Evolutionary conservation across 331 rosid species (phyloP).

Genomic region (Pyracantha coccinea): DNA sequence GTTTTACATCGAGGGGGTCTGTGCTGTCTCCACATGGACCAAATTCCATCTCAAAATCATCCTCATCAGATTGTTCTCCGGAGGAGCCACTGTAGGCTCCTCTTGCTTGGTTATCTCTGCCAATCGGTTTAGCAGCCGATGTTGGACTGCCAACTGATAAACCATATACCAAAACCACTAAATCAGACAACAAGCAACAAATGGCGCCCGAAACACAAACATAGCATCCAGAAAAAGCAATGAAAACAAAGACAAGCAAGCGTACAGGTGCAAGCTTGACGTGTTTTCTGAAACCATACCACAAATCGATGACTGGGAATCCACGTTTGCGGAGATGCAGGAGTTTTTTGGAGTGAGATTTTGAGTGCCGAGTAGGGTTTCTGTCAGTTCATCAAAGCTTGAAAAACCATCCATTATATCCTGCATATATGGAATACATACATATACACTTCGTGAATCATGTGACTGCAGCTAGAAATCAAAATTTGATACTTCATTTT

Average conservation of each 20-base stretch:
- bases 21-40: constrained; percentile 62
- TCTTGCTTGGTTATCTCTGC: constrained; percentile 38
- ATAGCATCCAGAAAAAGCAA: neutral
- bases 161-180: neutral
- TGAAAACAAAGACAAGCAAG: neutral
- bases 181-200: neutral
- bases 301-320: constrained; percentile 72
- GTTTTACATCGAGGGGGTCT: constrained; percentile 39
- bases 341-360: constrained; percentile 48
- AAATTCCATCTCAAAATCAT: constrained; percentile 49
- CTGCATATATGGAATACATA: constrained; percentile 34
- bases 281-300: constrained; percentile 12
- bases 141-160: constrained; percentile 67
- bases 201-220: neutral
- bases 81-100: constrained; percentile 68
- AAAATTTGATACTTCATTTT: neutral
- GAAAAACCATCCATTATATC: constrained; percentile 37
- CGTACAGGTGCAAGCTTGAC: too few species aligned
- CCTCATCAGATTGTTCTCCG: constrained; percentile 68
- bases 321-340: constrained; percentile 47
- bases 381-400: constrained; percentile 31
- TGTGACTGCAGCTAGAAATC: neutral
- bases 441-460: neutral
- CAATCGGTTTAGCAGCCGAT: constrained; percentile 48
- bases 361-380: constrained; percentile 28